A percentile compares a stretch with the other conserved stretches of the same genome.
Conservation (phyloP, 2,329 filamentous ascomycete genomes). For the Clonostachys byssicola region DNA sequence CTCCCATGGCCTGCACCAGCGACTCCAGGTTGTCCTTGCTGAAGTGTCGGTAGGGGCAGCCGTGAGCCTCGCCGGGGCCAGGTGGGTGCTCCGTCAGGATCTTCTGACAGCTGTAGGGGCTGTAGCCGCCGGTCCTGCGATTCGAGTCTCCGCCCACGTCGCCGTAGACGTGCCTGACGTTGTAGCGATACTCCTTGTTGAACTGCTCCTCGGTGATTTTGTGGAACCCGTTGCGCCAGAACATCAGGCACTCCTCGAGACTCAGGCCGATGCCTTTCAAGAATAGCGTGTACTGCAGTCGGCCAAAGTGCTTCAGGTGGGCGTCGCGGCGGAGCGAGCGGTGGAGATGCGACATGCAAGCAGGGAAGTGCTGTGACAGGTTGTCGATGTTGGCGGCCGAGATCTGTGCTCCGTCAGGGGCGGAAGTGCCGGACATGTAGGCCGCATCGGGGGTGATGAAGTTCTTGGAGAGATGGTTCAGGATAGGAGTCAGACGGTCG, state of each 20-base stretch:
- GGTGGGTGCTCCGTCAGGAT: constrained; percentile 87
- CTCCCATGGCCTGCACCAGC: constrained; percentile 73
- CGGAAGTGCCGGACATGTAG: constrained; percentile 61
- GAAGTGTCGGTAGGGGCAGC: constrained; percentile 96
- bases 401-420: constrained; percentile 68
- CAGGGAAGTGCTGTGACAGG: constrained; percentile 77
- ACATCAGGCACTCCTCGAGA: constrained; percentile 85
- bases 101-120: constrained; percentile 91
- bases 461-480: constrained; percentile 83
- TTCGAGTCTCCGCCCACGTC: constrained; percentile 93
- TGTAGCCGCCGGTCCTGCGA: constrained; percentile 80
- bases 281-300: constrained; percentile 93
- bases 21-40: constrained; percentile 78
- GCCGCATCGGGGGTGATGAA: constrained; percentile 88
- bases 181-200: constrained; percentile 97
- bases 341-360: constrained; percentile 94
- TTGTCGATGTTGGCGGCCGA: constrained; percentile 75
- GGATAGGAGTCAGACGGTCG: constrained; percentile 71
- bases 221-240: constrained; percentile 86
- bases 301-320: constrained; percentile 89
- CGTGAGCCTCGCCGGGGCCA: constrained; percentile 82
- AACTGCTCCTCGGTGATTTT: constrained; percentile 90
- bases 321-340: constrained; percentile 79
- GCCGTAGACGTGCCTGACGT: constrained; percentile 90
- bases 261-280: constrained; percentile 91